These are phyloP conservation scores for Stachybotrys chartarum DNA, from an alignment of 2,329 filamentous ascomycete genomes.

Conservation along the genomic window DNA sequence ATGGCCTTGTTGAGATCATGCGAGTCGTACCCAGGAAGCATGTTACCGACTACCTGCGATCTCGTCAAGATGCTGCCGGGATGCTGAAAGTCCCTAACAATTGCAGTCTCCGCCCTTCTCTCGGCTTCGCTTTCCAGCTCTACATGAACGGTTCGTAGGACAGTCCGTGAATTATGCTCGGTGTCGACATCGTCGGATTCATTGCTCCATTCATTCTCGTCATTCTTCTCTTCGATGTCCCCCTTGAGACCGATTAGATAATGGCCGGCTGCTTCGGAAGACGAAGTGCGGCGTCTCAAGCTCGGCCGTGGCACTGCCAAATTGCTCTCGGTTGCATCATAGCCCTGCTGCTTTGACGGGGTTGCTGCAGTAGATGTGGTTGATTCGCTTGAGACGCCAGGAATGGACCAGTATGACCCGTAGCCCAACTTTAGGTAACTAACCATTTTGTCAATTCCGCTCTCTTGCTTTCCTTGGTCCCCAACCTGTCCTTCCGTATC, in stretches of 20 bases:
- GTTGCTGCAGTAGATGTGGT: conserved; percentile 6
- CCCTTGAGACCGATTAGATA: conserved; percentile 66
- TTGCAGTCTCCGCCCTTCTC: conserved; percentile 34
- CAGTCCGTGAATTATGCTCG: conserved; percentile 45
- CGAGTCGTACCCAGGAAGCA: conserved; percentile 21
- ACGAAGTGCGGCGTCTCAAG: conserved; percentile 9
- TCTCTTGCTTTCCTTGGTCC: conserved; percentile 19
- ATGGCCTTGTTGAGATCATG: conserved; percentile 48
- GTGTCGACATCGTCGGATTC: conserved; percentile 20
- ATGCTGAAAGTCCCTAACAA: conserved; percentile 37
- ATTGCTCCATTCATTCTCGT: conserved; percentile 21
- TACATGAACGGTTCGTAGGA: conserved; percentile 60
- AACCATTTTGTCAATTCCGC: conserved; percentile 48
- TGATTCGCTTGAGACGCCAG: conserved; percentile 15
- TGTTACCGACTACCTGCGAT: conserved; percentile 25
- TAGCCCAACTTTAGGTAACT: conserved; percentile 61
- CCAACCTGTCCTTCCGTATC: conserved; percentile 10
- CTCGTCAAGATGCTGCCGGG: conserved; percentile 22
- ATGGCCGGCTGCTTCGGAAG: conserved; percentile 29
- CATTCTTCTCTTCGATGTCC: conserved; percentile 44
- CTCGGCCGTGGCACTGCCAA: conserved; percentile 2
- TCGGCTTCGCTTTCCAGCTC: conserved; percentile 44
- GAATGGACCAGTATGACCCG: conserved; percentile 57
- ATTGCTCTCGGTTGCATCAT: conserved; percentile 4
- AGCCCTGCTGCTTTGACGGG: conserved; percentile 7